phyloP scores from a whole-genome alignment of 768 basidiomycete genomes.

The Tylopilus sp. region DNA sequence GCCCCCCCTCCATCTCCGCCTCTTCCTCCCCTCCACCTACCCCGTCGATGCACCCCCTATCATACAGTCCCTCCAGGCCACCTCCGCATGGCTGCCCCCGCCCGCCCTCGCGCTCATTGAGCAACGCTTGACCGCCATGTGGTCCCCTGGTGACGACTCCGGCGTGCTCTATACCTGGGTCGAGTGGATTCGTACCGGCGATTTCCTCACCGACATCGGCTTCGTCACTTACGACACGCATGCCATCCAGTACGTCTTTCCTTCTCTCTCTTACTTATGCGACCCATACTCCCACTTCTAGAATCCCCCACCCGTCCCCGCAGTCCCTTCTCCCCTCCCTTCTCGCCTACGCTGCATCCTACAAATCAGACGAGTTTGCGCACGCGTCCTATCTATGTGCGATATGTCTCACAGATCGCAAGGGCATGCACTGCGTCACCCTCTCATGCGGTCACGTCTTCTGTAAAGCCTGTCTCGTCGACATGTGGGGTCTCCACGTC shows the following conservation, averaged over 20 bases:
- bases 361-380: constrained; percentile 53
- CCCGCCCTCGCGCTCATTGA: constrained; percentile 33
- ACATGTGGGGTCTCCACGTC: constrained; percentile 83
- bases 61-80: constrained; percentile 52
- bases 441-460: constrained; percentile 77
- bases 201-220: constrained; percentile 51
- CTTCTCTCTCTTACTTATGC: constrained; percentile 27
- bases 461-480: constrained; percentile 73
- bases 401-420: constrained; percentile 70
- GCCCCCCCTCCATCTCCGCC: constrained; percentile 59
- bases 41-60: constrained; percentile 52
- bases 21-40: constrained; percentile 52
- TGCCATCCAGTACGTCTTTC: constrained; percentile 28
- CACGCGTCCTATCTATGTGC: constrained; percentile 65
- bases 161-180: constrained; percentile 67
- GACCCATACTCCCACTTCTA: neutral
- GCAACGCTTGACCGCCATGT: constrained; percentile 46
- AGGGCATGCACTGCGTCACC: constrained; percentile 71
- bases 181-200: constrained; percentile 65
- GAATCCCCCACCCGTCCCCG: constrained; percentile 55
- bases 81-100: constrained; percentile 55
- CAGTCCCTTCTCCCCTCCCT: constrained; percentile 48
- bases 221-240: constrained; percentile 32
- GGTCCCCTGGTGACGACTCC: constrained; percentile 47
- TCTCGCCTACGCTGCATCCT: constrained; percentile 43